phyloP scores from a whole-genome alignment of 1,139 yeast genomes.

The Debaryomyces sp. region DNA sequence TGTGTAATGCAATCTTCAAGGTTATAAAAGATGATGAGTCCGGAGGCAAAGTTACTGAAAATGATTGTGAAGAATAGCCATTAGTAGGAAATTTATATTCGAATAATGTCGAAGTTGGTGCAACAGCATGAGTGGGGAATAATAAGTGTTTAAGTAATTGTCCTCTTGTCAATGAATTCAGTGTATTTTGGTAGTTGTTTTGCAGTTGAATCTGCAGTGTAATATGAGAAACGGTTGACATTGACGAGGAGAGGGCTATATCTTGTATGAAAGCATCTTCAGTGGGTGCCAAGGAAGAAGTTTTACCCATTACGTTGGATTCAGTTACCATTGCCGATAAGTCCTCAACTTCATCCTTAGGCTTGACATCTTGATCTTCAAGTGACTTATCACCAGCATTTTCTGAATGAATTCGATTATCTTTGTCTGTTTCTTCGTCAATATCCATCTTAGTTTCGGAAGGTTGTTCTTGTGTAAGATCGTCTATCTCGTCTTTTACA shows the following conservation, averaged over 20 bases:
- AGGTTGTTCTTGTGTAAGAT: not conserved
- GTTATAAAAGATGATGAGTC: slow-evolving; percentile 48
- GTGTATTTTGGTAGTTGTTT: slow-evolving; percentile 17
- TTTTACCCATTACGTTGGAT: slow-evolving; percentile 33
- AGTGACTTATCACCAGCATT: slow-evolving; percentile 13
- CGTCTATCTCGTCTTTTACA: slow-evolving; percentile 20
- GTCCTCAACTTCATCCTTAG: slow-evolving; percentile 7
- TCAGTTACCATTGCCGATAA: slow-evolving; percentile 11
- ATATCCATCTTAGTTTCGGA: not conserved
- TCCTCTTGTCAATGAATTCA: slow-evolving; percentile 21
- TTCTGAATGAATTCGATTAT: slow-evolving; percentile 6
- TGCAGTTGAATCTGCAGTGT: slow-evolving; percentile 31
- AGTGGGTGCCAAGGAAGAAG: slow-evolving; percentile 25
- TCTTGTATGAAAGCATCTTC: slow-evolving; percentile 40
- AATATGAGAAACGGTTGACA: slow-evolving; percentile 28
- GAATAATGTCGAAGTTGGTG: slow-evolving; percentile 33
- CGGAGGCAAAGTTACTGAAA: slow-evolving; percentile 46
- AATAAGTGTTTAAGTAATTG: slow-evolving; percentile 33
- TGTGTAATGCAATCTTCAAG: slow-evolving; percentile 47
- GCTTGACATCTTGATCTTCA: slow-evolving; percentile 18
- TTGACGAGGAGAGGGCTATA: slow-evolving; percentile 38
- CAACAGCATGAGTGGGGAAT: slow-evolving; percentile 36
- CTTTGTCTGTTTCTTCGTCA: slow-evolving; percentile 16
- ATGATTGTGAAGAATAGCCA: slow-evolving; percentile 46
- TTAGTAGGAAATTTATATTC: slow-evolving; percentile 50